phyloP scores from a whole-genome alignment of 2,329 filamentous ascomycete genomes.

The Exserohilum turcica region DNA sequence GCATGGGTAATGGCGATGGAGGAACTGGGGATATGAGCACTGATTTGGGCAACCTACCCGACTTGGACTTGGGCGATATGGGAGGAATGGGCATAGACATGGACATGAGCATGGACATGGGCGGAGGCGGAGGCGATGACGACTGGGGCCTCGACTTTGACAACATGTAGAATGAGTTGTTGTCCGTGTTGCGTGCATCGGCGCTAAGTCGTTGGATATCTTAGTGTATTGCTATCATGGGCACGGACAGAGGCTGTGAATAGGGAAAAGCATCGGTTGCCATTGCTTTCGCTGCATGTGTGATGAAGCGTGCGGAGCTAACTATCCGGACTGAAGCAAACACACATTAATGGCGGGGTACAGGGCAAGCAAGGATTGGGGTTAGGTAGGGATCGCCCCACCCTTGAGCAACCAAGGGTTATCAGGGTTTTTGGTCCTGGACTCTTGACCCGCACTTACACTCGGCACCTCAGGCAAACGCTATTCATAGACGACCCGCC shows the following conservation, averaged over 20 bases:
- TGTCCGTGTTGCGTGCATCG: too few species aligned
- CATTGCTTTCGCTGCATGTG: neutral
- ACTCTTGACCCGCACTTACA: neutral
- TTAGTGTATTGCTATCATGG: too few species aligned
- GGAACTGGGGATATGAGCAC: conserved; percentile 28
- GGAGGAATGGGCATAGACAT: conserved; percentile 37
- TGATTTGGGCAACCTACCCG: conserved; percentile 33
- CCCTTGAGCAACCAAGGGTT: neutral
- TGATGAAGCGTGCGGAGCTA: neutral
- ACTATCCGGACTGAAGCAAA: too few species aligned
- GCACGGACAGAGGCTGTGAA: neutral
- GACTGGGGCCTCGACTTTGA: conserved; percentile 52
- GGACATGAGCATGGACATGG: conserved; percentile 37
- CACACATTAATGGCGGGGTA: neutral
- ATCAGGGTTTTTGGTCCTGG: neutral
- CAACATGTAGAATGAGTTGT: conserved; percentile 36
- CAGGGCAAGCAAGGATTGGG: too few species aligned
- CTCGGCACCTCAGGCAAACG: too few species aligned
- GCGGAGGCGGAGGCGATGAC: conserved; percentile 38
- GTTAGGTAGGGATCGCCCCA: conserved; percentile 5
- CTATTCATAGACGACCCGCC: too few species aligned
- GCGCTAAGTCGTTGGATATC: too few species aligned
- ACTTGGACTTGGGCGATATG: conserved; percentile 38
- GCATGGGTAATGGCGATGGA: conserved; percentile 33
- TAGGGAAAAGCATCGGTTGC: too few species aligned